Base-by-base conservation (phyloP, 1,284 basidiomycete genomes). In the Sporisorium exsertum region DNA sequence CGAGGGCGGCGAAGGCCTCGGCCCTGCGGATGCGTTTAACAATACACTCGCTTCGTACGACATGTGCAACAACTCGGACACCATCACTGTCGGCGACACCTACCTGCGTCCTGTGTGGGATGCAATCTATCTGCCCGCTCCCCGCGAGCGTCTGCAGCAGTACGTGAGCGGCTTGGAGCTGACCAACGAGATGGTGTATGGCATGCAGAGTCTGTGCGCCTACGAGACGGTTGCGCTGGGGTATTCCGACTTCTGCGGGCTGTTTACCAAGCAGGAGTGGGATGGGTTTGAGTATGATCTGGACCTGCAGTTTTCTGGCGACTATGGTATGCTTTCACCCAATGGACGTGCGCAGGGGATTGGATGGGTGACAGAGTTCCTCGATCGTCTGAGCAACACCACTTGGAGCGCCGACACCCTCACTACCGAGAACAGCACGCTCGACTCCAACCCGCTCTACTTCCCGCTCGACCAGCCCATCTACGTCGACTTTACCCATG, bases 251-350 rank as follows among this genome's bases (percentile, higher is more conserved):
- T 97, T 96, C 87, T 97, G 95, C 80, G 89, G 90, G 61, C 87
- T 97, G 0, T 97, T 97, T 87, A 94, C 93, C 0, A 88, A 92
- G 82, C 91, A 93, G 51, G 94, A 97, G 85, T 94, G 94, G 91
- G 89, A 92, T 77, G 93, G 93, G 7, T 95, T 93, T 51, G 78
- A 83, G 56, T 83, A 81, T 84, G 90, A 93, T 82, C 93, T 95
- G 59, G 77, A 80, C 26, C 66, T 84, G 5, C 64, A 80, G 53
- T 80, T 79, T 47, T 56, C 58, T 9, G 77, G 81, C 15, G 89
- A 91, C 81, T 92, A 91, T 12, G 92, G 91, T 0, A 92, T 92
- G 80, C 93, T 93, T 20, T 92, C 91, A 2, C 93, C 94, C 0
- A 89, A 92, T 20, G 90, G 90, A 2, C 90, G 91, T 10, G 91